Evolutionary conservation across 257 asterid genomes (phyloP), one percentile per base, ranked within the genome.

Genomic region (Echites panduratus): DNA sequence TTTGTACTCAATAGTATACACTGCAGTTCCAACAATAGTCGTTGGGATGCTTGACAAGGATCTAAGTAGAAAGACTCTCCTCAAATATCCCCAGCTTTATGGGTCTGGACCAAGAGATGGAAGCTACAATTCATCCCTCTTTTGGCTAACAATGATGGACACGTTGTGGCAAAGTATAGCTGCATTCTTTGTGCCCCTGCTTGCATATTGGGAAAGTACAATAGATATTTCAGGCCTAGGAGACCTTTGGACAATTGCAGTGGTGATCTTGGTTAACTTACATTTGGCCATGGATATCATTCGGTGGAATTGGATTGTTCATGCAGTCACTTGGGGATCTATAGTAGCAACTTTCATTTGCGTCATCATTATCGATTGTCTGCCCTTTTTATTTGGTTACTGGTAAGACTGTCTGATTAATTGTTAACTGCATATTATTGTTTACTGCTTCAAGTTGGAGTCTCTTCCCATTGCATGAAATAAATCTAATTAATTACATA

Each of bases 221-320:
- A 69, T 92, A 58, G 98, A 87, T 49, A 76, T 83, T 70, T 95
- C 99, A 32, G 89, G 98, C 83, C 58, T 95, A 3, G 99, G 99
- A 73, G 97, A 95, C 81, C 85, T 95, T 73, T 92, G 96, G 98
- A 92, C 89, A 63, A 81, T 95, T 72, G 97, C 96, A 4, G 96
- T 88, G 14, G 99, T 95, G 50, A 81, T 92, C 68, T 47, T 90
- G 83, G 98, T 92, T 19, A 95, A 95, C 72, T 44, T 95, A 26
- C 99, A 95, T 77, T 76, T 95, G 79, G 96, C 99, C 61, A 89
- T 95, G 98, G 99, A 95, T 26, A 84, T 92, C n/a, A 53, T 85
- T 69, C 85, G 96, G 48, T 95, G 99, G 99, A 85, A 84, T 74
- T 84, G 96, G 96, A 84, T 89, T 40, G 84, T 96, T 68, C 99